A percentile compares a stretch with the other conserved stretches of the same genome.
These are phyloP conservation scores for Fistulinella cinereoalba DNA, from an alignment of 1,284 basidiomycete genomes.

Conservation along the genomic window DNA sequence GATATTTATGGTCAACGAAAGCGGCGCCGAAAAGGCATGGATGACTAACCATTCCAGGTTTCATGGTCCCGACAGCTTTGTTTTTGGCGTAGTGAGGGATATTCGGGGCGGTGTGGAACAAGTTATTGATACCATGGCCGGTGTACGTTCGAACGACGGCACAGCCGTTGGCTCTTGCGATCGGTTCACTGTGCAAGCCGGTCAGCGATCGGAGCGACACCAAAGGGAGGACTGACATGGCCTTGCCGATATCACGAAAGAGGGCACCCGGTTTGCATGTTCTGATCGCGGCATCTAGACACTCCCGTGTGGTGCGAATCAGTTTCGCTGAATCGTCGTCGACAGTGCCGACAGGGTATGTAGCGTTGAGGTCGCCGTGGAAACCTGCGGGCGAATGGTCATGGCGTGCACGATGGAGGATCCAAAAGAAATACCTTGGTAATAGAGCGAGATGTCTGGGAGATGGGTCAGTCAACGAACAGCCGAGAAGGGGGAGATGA, in stretches of 20 bases:
- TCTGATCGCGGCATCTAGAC: constrained; percentile 84
- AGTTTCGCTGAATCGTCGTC: constrained; percentile 81
- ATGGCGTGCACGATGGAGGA: not conserved
- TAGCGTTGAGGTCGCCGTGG: constrained; percentile 90
- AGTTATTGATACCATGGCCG: constrained; percentile 86
- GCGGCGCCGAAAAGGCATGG: not conserved
- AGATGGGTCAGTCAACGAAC: constrained; percentile 12
- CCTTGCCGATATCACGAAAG: constrained; percentile 80
- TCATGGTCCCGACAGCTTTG: constrained; percentile 81
- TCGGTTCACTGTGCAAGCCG: constrained; percentile 63
- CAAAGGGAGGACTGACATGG: constrained; percentile 54
- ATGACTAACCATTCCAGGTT: constrained; percentile 70
- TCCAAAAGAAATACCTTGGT: constrained; percentile 50
- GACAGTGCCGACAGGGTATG: constrained; percentile 85
- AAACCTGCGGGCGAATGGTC: constrained; percentile 50
- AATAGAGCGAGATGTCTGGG: constrained; percentile 62
- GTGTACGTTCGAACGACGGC: constrained; percentile 86
- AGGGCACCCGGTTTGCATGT: constrained; percentile 88
- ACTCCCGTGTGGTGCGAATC: constrained; percentile 76
- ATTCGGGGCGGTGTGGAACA: constrained; percentile 77
- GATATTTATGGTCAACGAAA: constrained; percentile 4
- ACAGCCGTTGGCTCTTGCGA: constrained; percentile 78
- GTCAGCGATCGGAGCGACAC: constrained; percentile 10
- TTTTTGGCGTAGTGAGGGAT: constrained; percentile 87
- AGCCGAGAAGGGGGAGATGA: constrained; percentile 6